Percentiles rank a stretch among this genome's conserved stretches.
Conservation (phyloP, 345 rosid genomes). For the Alliaria petiolata region DNA sequence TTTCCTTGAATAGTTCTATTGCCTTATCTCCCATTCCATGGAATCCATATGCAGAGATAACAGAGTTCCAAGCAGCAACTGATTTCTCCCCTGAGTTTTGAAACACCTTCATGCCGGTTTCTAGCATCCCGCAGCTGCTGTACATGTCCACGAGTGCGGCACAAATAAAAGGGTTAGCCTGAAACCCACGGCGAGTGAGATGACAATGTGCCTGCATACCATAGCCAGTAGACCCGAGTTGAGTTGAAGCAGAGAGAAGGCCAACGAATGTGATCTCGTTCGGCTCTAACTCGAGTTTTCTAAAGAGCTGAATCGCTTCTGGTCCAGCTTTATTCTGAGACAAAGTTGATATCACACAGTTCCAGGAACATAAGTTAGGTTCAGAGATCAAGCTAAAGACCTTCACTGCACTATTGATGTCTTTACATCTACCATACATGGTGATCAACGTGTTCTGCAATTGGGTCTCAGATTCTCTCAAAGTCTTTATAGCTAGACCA, state of each 20-base stretch:
- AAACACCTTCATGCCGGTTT: constrained; percentile 39
- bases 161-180: constrained; percentile 39
- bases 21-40: constrained; percentile 51
- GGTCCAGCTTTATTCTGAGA: constrained; percentile 55
- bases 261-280: constrained; percentile 56
- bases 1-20: constrained; percentile 41
- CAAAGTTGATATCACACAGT: constrained; percentile 60
- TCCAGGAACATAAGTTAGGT: constrained; percentile 64
- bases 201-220: constrained; percentile 56
- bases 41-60: constrained; percentile 52
- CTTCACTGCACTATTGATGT: constrained; percentile 41
- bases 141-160: constrained; percentile 59
- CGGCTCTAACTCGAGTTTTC: constrained; percentile 39
- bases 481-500: constrained; percentile 43
- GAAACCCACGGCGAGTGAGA: constrained; percentile 38
- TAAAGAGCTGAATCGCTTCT: constrained; percentile 48
- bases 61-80: constrained; percentile 45
- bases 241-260: constrained; percentile 54
- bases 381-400: constrained; percentile 37
- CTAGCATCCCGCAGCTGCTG: constrained; percentile 49
- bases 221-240: constrained; percentile 40
- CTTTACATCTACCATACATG: constrained; percentile 60
- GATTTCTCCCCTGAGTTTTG: constrained; percentile 33
- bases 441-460: constrained; percentile 55
- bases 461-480: constrained; percentile 36